Percentiles rank a stretch among this genome's conserved stretches.
These are phyloP conservation scores for Podila horticola DNA, from an alignment of 192 early-diverging fungal species.

Conservation along the genomic window DNA sequence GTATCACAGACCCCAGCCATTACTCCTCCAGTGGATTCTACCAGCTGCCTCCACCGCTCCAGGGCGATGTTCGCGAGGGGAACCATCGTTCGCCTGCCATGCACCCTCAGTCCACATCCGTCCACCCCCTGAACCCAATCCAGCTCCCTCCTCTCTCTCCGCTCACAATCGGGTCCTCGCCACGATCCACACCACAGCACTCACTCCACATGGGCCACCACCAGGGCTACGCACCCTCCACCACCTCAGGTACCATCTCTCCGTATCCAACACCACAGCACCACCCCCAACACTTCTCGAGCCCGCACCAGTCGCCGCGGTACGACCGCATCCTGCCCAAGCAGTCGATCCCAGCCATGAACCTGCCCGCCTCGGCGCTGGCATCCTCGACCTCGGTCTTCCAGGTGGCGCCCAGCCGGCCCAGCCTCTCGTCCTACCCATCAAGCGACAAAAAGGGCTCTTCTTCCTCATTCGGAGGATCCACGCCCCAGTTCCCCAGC, in stretches of 20 bases:
- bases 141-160: constrained; percentile 7
- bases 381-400: constrained; percentile 12
- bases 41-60: constrained; percentile 45
- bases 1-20: constrained; percentile 45
- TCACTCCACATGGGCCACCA: constrained; percentile 25
- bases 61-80: constrained; percentile 13
- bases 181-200: constrained; percentile 43
- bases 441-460: neutral
- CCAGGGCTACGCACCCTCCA: neutral
- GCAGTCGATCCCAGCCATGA: constrained; percentile 41
- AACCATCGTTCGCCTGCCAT: constrained; percentile 42
- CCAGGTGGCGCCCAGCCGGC: neutral
- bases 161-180: constrained; percentile 20
- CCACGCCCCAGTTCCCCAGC: constrained; percentile 6
- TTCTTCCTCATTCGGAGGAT: constrained; percentile 1
- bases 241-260: constrained; percentile 25
- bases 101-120: constrained; percentile 28
- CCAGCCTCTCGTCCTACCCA: neutral
- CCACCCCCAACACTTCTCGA: constrained; percentile 35
- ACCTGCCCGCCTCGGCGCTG: constrained; percentile 38
- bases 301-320: constrained; percentile 23
- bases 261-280: constrained; percentile 50
- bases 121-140: constrained; percentile 7
- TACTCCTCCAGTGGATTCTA: constrained; percentile 44
- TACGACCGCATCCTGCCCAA: constrained; percentile 11